These are phyloP conservation scores for Hermanozyma aechmeae DNA, from an alignment of 805 yeast genomes.

Conservation along the genomic window DNA sequence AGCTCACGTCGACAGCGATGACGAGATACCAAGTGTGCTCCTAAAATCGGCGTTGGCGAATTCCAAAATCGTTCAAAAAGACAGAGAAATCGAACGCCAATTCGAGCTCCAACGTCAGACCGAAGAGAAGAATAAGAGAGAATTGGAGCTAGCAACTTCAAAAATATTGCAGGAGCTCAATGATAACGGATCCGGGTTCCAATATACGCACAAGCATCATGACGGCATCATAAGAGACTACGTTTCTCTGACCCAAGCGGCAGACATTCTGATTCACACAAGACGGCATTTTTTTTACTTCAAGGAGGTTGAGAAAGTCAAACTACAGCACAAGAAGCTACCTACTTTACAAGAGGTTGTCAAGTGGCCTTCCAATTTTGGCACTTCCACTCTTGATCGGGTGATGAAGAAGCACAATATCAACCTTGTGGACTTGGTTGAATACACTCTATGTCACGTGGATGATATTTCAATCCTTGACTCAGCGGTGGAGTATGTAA, in stretches of 20 bases:
- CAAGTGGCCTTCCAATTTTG: background rate
- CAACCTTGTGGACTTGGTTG: constrained; percentile 1
- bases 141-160: constrained; percentile 8
- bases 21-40: too few species aligned
- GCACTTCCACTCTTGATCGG: background rate
- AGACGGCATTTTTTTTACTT: constrained; percentile 17
- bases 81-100: constrained; percentile 12
- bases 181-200: constrained; percentile 19
- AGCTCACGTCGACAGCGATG: too few species aligned
- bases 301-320: constrained; percentile 2
- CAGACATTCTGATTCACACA: constrained; percentile 3
- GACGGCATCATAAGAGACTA: constrained; percentile 12
- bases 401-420: background rate
- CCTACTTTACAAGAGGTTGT: constrained; percentile 1
- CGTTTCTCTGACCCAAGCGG: constrained; percentile 6
- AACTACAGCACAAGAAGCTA: constrained; percentile 1
- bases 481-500: constrained; percentile 1
- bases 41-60: too few species aligned
- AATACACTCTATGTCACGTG: constrained; percentile 3
- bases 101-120: constrained; percentile 13
- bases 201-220: constrained; percentile 11
- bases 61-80: constrained; percentile 12
- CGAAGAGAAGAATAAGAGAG: constrained; percentile 7
- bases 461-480: constrained; percentile 2
- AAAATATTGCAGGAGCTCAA: constrained; percentile 19